phyloP scores from a whole-genome alignment of 495 filamentous ascomycete genomes.

The Parmelia sp. region DNA sequence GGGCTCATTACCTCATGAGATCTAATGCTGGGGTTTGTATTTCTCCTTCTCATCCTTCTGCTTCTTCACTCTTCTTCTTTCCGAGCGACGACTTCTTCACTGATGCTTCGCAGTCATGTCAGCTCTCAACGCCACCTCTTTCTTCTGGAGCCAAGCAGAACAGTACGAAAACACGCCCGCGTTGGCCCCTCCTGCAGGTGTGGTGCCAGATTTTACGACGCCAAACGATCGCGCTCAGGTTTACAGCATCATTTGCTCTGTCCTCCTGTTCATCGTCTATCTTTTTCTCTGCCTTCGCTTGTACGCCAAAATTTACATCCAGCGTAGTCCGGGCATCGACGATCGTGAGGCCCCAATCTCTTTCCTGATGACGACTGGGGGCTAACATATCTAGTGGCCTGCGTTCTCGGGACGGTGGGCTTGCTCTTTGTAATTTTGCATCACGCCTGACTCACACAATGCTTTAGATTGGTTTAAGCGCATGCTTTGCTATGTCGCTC shows the following conservation, averaged over 20 bases:
- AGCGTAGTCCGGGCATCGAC: background rate
- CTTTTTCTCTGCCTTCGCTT: background rate
- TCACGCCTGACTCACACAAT: background rate
- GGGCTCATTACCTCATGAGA: too few relatives aligned
- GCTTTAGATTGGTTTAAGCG: background rate
- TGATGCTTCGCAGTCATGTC: background rate
- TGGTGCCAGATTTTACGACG: background rate
- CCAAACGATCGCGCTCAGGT: background rate
- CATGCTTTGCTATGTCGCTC: background rate
- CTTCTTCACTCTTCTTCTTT: too few relatives aligned
- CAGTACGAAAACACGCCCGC: background rate
- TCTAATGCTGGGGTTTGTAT: too few relatives aligned
- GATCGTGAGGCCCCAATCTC: background rate
- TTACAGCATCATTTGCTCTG: background rate
- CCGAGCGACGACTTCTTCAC: too few relatives aligned
- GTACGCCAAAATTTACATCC: background rate
- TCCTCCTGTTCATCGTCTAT: background rate
- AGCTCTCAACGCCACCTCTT: too few relatives aligned
- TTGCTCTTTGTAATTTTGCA: background rate
- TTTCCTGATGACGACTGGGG: background rate
- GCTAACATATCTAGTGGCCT: background rate
- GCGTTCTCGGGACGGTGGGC: background rate
- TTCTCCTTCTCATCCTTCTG: too few relatives aligned
- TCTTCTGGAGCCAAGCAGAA: too few relatives aligned
- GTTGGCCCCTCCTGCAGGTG: background rate